These are phyloP conservation scores for Lipomyces yamanashiensis DNA, from an alignment of 805 yeast species.

Conservation along the genomic window DNA sequence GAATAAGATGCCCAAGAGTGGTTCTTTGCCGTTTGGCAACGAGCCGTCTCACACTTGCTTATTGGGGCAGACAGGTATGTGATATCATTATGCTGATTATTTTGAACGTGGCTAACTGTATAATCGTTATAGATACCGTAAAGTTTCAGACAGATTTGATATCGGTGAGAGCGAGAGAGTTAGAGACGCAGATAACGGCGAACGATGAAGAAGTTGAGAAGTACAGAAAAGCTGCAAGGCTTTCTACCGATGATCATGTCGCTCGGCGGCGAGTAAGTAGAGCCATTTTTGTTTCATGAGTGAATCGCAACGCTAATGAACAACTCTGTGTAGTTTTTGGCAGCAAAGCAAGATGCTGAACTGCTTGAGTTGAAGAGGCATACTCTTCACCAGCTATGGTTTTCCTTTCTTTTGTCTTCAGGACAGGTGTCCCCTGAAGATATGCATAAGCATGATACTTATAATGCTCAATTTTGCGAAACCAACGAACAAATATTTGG, in stretches of 20 bases:
- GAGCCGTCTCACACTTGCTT: conserved; percentile 68
- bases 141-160: conserved; percentile 57
- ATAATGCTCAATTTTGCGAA: conserved; percentile 7
- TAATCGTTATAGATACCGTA: conserved; percentile 52
- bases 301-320: not conserved
- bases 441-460: not conserved
- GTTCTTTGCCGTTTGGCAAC: conserved; percentile 55
- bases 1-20: conserved; percentile 37
- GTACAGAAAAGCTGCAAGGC: conserved; percentile 16
- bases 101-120: not conserved
- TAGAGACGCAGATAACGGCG: conserved; percentile 48
- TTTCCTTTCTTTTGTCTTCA: conserved; percentile 16
- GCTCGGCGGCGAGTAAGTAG: conserved; percentile 21
- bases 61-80: conserved; percentile 40
- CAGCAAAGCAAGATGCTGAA: conserved; percentile 23
- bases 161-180: conserved; percentile 46
- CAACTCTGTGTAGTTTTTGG: conserved; percentile 7
- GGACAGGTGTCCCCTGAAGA: conserved; percentile 14
- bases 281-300: not conserved
- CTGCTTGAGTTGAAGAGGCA: conserved; percentile 21
- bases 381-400: conserved; percentile 30
- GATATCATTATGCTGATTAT: not conserved
- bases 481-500: conserved; percentile 15
- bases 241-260: conserved; percentile 19
- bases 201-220: conserved; percentile 23